phyloP scores from a whole-genome alignment of 1,284 basidiomycete genomes.

The Apiotrichum sp. region DNA sequence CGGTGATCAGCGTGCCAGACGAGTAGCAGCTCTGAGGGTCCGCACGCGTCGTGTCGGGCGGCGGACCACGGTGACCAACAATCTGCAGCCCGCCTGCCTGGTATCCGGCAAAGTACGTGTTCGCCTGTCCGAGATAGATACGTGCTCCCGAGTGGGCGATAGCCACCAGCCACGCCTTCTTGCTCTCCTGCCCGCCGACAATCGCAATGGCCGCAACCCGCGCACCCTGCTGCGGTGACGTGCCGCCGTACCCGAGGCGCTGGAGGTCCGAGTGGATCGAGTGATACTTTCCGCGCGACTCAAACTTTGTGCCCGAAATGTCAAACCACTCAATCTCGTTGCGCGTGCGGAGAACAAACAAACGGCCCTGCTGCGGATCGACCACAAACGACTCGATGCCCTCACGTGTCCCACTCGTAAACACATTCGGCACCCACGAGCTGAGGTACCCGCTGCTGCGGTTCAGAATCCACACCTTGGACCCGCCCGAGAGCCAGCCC shows the following conservation, averaged over 20 bases:
- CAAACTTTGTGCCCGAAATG: conserved; percentile 27
- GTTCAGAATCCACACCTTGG: conserved; percentile 49
- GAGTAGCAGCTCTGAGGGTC: conserved; percentile 34
- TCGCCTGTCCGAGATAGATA: conserved; percentile 10
- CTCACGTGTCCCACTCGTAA: conserved; percentile 16
- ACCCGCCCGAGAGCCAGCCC: conserved; percentile 66
- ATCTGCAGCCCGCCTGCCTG: conserved; percentile 6
- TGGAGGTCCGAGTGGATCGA: conserved; percentile 21
- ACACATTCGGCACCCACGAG: conserved; percentile 28
- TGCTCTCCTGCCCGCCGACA: conserved; percentile 43
- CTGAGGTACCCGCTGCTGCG: conserved; percentile 27
- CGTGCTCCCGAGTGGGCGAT: conserved; percentile 58
- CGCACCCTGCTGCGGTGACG: conserved; percentile 8
- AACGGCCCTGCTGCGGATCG: conserved; percentile 30
- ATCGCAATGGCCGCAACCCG: conserved; percentile 42
- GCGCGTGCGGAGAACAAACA: conserved; percentile 35
- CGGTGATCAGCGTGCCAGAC: conserved; percentile 34
- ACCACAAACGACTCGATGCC: conserved; percentile 40
- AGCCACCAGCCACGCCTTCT: conserved; percentile 65
- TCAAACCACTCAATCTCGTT: conserved; percentile 36
- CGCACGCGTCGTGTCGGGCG: conserved; percentile 28
- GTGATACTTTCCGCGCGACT: conserved; percentile 22
- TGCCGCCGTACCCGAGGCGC: conserved; percentile 13
- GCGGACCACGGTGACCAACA: conserved; percentile 15
- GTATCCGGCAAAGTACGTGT: not conserved